Percentiles rank a stretch among this genome's conserved stretches.
Evolutionary conservation across 805 yeast species (phyloP).

Genomic region (Wickerhamiella sorbophila): DNA sequence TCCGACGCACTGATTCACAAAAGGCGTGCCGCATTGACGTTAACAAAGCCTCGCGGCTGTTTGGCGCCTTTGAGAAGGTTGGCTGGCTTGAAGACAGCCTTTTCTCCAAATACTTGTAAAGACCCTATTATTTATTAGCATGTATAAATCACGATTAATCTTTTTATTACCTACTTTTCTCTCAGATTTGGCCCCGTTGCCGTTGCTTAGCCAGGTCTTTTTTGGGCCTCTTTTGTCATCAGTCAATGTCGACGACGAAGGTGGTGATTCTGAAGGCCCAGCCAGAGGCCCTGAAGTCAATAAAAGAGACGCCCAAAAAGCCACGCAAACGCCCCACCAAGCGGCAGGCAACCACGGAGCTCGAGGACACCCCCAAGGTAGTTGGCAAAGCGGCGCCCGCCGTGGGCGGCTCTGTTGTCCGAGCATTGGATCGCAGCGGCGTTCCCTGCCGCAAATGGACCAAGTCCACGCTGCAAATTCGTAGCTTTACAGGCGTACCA

Average conservation of each 20-base stretch:
- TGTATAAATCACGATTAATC: background rate
- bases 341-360: background rate
- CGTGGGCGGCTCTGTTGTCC: background rate
- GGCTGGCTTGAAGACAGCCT: conserved; percentile 80
- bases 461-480: conserved; percentile 27
- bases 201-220: conserved; percentile 1
- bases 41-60: conserved; percentile 83
- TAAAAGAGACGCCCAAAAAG: conserved; percentile 3
- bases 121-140: background rate
- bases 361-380: conserved; percentile 1
- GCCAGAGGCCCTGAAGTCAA: conserved; percentile 9
- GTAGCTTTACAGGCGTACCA: conserved; percentile 33
- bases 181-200: background rate
- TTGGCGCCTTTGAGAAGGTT: conserved; percentile 77
- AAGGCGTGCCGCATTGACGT: conserved; percentile 96
- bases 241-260: conserved; percentile 1
- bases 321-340: conserved; percentile 8
- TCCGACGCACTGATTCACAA: conserved; percentile 94
- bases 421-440: conserved; percentile 31
- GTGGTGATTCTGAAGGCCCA: conserved; percentile 14
- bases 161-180: background rate
- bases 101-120: conserved; percentile 36
- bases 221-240: background rate
- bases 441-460: conserved; percentile 33
- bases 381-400: background rate